Conservation (phyloP, 441 rosid genomes). For the Erodium texanum region DNA sequence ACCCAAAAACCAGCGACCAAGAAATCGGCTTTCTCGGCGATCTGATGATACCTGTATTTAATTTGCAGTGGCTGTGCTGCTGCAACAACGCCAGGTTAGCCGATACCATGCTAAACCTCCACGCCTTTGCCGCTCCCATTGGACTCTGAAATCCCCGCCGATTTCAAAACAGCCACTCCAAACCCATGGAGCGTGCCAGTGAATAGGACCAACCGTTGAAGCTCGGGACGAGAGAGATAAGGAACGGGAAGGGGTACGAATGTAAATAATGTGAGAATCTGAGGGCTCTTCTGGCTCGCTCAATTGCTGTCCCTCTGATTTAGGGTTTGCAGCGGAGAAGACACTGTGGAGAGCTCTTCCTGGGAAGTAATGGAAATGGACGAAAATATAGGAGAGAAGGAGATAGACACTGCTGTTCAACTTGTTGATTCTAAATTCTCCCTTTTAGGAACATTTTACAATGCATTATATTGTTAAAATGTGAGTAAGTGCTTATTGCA, state of each 20-base stretch:
- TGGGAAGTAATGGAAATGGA: neutral
- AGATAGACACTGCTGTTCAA: neutral
- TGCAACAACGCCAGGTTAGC: neutral
- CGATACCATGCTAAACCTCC: too few species aligned
- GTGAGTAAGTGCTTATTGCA: too few species aligned
- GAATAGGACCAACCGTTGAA: neutral
- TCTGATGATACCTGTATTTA: neutral
- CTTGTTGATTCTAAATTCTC: neutral
- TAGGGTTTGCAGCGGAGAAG: neutral
- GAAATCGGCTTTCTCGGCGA: slow-evolving; percentile 40
- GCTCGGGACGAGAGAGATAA: neutral
- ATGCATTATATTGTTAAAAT: too few species aligned
- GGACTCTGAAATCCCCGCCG: neutral
- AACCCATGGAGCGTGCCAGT: neutral
- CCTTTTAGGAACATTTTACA: neutral
- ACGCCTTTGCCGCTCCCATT: too few species aligned
- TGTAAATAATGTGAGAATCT: neutral
- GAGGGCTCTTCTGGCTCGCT: neutral
- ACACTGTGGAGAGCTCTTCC: neutral
- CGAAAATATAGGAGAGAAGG: too few species aligned
- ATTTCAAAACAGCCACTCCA: neutral
- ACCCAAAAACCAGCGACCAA: slow-evolving; percentile 71
- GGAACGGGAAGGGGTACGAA: neutral
- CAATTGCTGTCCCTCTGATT: neutral
- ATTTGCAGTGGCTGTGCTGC: neutral